Evolutionary conservation across 2,329 filamentous ascomycete genomes (phyloP).

Genomic region (Aspergillus nomiae): DNA sequence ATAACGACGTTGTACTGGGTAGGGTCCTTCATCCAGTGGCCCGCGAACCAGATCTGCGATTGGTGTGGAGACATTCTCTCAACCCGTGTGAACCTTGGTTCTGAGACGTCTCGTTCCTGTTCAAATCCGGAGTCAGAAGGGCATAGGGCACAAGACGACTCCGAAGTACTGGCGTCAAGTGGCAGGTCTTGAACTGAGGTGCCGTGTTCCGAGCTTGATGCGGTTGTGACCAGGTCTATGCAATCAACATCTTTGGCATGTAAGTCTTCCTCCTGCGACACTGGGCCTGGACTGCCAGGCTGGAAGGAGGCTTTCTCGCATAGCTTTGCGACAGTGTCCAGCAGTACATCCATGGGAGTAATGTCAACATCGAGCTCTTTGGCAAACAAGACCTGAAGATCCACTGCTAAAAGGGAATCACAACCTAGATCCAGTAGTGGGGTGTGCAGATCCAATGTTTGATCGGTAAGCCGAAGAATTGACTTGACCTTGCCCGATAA

Average conservation of each 20-base stretch:
- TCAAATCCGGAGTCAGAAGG: not conserved
- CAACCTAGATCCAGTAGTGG: not conserved
- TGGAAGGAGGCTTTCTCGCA: not conserved
- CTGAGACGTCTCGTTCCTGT: not conserved
- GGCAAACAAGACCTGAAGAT: not conserved
- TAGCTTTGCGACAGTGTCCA: not conserved
- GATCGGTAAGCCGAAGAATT: not conserved
- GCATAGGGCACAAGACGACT: not conserved
- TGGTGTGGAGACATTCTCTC: conserved; percentile 7
- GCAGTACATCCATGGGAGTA: not conserved
- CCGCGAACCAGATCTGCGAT: conserved; percentile 7
- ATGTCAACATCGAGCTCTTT: not conserved
- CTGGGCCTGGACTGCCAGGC: not conserved
- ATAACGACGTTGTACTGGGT: conserved; percentile 6
- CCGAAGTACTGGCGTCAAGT: not conserved
- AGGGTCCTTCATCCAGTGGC: conserved; percentile 6
- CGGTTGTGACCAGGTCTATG: not conserved
- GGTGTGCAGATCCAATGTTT: not conserved
- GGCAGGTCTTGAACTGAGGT: not conserved
- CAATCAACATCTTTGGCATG: not conserved
- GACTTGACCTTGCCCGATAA: not conserved
- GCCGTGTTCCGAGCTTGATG: not conserved
- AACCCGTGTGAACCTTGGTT: not conserved
- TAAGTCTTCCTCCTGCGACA: not conserved
- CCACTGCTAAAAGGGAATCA: conserved; percentile 1